Base-by-base conservation (phyloP, 108 stramenopile genomes). In the Phaeodactylum tricornutum region DNA sequence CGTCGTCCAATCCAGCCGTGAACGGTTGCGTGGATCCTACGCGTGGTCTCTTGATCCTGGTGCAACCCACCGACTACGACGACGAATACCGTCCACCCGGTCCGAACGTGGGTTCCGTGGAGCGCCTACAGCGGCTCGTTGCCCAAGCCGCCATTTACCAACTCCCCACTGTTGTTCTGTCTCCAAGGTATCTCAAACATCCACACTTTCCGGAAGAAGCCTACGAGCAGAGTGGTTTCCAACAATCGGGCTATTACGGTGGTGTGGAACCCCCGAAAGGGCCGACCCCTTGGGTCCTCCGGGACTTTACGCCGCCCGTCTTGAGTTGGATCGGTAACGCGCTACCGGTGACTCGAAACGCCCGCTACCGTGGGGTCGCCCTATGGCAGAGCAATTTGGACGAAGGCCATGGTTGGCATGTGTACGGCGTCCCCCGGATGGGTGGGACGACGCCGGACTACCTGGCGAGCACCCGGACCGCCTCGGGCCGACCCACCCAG, bases 281-380 rank as follows among this genome's bases (percentile, higher is more conserved):
- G 7, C 77, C 78, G 34, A 72, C 77, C 12, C 70, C 75, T 14
- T 84, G 77, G 75, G 42, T 84, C 33, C 40, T 84, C 40, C 59
- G 82, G 43, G 82, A 84, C 57, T 79, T 84, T 61, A 50, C 66
- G 23, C 82, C 82, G 14, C 82, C 82, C 4, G 68, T 79, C 9
- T 84, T 68, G 53, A 62, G 61, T 29, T 84, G 78, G 77, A 63
- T 84, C 21, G 78, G 75, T 12, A 47, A 55, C 26, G 64, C 59
- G 12, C 30, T 62, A 8, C 6, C 33, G 11, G 19, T 55, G 3
- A 43, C 21, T 29, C 42, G 64, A 17, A 43, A 48, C 41, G 35
- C 31, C 35, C 61, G 52, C 47, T 66, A 67, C 40, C 67, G 69
- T 0, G 47, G 64, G 48, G 42, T 84, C 21, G 66, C 69, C 29